These are phyloP conservation scores for Kwoniella botswanensis DNA, from an alignment of 768 basidiomycete species.

Conservation along the genomic window DNA sequence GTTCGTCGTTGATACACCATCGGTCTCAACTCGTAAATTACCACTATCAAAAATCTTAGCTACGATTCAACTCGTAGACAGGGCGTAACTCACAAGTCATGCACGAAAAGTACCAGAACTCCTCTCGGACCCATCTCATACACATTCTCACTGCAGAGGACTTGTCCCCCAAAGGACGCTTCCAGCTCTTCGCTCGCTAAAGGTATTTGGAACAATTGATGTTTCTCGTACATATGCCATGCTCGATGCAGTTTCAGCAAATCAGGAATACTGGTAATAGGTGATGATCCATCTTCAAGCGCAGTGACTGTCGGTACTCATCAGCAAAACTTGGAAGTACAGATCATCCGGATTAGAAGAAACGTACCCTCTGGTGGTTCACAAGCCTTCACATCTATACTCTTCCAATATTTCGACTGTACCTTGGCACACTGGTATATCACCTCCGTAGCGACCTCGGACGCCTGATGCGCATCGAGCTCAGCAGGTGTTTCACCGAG, in stretches of 20 bases:
- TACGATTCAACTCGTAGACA: too few species aligned
- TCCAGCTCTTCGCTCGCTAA: constrained; percentile 70
- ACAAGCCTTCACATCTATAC: constrained; percentile 76
- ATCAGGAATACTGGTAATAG: constrained; percentile 62
- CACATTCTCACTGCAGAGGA: constrained; percentile 84
- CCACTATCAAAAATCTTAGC: constrained; percentile 64
- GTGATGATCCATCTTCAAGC: constrained; percentile 23
- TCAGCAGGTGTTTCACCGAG: constrained; percentile 84
- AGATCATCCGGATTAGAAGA: too few species aligned
- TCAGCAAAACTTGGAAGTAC: not conserved
- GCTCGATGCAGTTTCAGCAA: constrained; percentile 89
- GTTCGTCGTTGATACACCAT: constrained; percentile 67
- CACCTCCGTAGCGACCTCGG: constrained; percentile 82
- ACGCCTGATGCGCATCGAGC: constrained; percentile 71
- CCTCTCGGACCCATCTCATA: constrained; percentile 62
- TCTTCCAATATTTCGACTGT: constrained; percentile 91
- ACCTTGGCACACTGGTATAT: constrained; percentile 84
- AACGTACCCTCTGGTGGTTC: constrained; percentile 77
- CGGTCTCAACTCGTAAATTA: constrained; percentile 82
- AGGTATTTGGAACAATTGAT: constrained; percentile 81
- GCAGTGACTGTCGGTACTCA: constrained; percentile 11
- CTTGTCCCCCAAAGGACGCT: constrained; percentile 75
- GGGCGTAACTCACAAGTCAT: constrained; percentile 79
- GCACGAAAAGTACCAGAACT: constrained; percentile 77
- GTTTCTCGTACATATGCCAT: constrained; percentile 74